These are phyloP conservation scores for Rhizopus sp. DNA, from an alignment of 371 early-diverging fungal species.

Conservation along the genomic window DNA sequence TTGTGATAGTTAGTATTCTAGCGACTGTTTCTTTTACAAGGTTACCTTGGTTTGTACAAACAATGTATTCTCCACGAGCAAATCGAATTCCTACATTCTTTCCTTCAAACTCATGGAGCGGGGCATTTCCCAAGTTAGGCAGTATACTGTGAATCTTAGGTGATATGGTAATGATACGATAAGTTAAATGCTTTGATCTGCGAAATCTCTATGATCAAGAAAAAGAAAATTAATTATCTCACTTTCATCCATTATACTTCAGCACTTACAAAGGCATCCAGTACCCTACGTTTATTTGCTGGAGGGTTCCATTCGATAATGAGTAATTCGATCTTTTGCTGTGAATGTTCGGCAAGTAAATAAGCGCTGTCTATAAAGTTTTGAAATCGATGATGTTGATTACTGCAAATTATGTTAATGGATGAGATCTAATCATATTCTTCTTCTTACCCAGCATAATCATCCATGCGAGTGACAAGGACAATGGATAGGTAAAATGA, in stretches of 20 bases:
- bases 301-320: conserved; percentile 54
- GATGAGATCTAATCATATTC: not conserved
- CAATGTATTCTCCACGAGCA: conserved; percentile 46
- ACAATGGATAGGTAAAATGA: conserved; percentile 43
- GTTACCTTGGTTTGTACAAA: conserved; percentile 52
- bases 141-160: conserved; percentile 36
- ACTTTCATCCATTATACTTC: no score
- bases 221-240: not conserved
- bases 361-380: conserved; percentile 47
- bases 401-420: conserved; percentile 15
- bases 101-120: conserved; percentile 50
- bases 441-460: conserved; percentile 44
- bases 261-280: conserved; percentile 43
- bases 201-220: conserved; percentile 37
- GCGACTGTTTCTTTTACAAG: not conserved
- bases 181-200: conserved; percentile 35
- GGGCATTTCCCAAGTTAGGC: conserved; percentile 42
- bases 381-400: conserved; percentile 48
- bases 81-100: conserved; percentile 51
- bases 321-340: conserved; percentile 43
- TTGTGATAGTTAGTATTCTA: not conserved
- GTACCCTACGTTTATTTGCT: conserved; percentile 29
- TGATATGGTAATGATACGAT: conserved; percentile 47
- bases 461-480: conserved; percentile 49
- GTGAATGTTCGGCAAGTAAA: conserved; percentile 40